Conservation (phyloP, 768 basidiomycete genomes). For the Suillus spraguei region DNA sequence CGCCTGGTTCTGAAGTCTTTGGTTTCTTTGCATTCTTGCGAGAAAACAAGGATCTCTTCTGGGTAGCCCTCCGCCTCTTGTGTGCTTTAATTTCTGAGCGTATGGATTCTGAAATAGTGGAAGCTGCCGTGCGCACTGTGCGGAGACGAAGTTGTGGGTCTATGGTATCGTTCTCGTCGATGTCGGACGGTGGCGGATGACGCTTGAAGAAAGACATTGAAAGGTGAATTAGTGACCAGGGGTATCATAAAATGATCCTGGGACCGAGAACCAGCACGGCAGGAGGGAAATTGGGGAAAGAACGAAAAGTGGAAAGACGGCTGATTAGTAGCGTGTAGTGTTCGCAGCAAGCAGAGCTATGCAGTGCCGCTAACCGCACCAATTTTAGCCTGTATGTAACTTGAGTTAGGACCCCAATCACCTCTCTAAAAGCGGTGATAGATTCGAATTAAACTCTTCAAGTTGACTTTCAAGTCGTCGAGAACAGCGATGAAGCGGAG, state of each 20-base stretch:
- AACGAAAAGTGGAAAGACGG: conserved; percentile 9
- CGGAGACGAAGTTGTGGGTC: conserved; percentile 88
- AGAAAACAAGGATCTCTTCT: conserved; percentile 58
- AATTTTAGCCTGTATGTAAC: neutral
- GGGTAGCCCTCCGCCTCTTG: conserved; percentile 49
- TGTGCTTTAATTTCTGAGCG: conserved; percentile 73
- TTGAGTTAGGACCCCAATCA: neutral
- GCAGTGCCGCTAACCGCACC: neutral
- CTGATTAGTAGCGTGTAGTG: neutral
- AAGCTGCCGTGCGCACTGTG: conserved; percentile 91
- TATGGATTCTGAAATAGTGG: conserved; percentile 86
- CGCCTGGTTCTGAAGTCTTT: conserved; percentile 34
- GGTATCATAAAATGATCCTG: conserved; percentile 20
- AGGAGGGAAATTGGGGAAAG: conserved; percentile 18
- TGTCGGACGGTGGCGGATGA: conserved; percentile 44
- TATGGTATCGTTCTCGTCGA: conserved; percentile 66
- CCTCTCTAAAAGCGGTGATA: neutral
- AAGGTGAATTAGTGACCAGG: conserved; percentile 22
- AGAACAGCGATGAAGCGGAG: neutral
- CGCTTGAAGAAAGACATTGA: conserved; percentile 43
- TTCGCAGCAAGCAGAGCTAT: conserved; percentile 6
- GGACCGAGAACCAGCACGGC: conserved; percentile 36
- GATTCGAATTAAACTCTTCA: neutral
- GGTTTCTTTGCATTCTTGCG: conserved; percentile 53
- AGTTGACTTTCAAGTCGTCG: neutral